Conservation (phyloP, 2,329 filamentous ascomycete species). For the Teratosphaeria gauchensis region DNA sequence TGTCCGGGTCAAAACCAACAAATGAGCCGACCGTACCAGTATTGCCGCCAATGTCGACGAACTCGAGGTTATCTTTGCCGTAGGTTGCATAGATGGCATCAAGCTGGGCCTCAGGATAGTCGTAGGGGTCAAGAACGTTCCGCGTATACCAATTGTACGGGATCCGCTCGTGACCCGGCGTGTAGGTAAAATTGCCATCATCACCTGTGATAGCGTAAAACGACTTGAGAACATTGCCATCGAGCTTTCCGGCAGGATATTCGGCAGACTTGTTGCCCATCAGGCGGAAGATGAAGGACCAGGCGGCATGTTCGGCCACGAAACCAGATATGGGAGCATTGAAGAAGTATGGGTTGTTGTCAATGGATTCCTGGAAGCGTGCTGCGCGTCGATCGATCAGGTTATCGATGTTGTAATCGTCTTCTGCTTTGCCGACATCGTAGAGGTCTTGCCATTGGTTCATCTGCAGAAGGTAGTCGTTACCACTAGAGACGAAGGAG, state of each 20-base stretch:
- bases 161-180: constrained; percentile 12
- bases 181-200: constrained; percentile 15
- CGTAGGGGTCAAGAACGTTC: background rate
- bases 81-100: background rate
- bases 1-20: background rate
- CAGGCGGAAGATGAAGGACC: constrained; percentile 17
- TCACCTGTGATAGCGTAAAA: constrained; percentile 26
- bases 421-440: background rate
- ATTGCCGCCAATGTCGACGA: background rate
- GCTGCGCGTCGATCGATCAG: background rate
- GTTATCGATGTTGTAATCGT: background rate
- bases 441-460: background rate
- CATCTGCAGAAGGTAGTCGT: background rate
- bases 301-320: constrained; percentile 4
- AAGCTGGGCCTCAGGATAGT: background rate
- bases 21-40: background rate
- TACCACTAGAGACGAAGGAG: background rate
- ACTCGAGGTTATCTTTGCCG: background rate
- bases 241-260: constrained; percentile 21
- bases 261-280: constrained; percentile 26
- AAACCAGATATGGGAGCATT: constrained; percentile 8
- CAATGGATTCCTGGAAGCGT: constrained; percentile 9
- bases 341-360: constrained; percentile 14
- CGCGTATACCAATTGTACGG: background rate
- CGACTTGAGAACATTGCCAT: constrained; percentile 23